These are phyloP conservation scores for Irpex sp. DNA, from an alignment of 1,284 basidiomycete species.

Conservation along the genomic window DNA sequence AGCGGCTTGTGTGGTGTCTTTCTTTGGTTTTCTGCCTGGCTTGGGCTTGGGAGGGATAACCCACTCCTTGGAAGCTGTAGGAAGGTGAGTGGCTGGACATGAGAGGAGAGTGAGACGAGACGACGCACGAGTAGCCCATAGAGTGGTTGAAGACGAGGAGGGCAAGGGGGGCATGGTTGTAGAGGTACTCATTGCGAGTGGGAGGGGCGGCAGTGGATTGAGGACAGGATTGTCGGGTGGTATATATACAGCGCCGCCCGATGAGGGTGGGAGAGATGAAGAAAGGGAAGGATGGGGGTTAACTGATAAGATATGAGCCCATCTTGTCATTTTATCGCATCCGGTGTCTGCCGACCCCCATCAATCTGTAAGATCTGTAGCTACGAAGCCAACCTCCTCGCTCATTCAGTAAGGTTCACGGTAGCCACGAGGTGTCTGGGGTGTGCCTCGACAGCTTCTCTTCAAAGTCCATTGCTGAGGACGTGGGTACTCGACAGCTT, in stretches of 20 bases:
- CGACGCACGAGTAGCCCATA: constrained; percentile 46
- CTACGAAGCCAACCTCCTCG: background rate
- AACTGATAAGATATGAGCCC: constrained; percentile 16
- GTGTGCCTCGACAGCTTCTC: too few species aligned
- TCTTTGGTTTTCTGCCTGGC: constrained; percentile 87
- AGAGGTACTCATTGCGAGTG: constrained; percentile 25
- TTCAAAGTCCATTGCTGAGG: background rate
- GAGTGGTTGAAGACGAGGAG: constrained; percentile 39
- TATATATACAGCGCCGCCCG: background rate
- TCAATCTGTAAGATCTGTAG: background rate
- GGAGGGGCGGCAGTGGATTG: background rate
- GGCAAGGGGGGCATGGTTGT: constrained; percentile 22
- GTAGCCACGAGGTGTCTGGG: too few species aligned
- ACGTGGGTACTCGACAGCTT: background rate
- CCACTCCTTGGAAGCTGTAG: constrained; percentile 84
- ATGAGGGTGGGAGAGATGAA: constrained; percentile 9
- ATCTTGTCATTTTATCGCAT: constrained; percentile 13
- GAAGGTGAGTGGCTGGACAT: background rate
- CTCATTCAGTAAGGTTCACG: too few species aligned
- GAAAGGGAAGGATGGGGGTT: constrained; percentile 8
- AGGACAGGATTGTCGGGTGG: background rate
- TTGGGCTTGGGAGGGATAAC: constrained; percentile 86
- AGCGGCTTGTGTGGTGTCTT: constrained; percentile 40
- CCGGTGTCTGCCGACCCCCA: constrained; percentile 10
- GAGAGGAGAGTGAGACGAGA: background rate